A percentile compares a stretch with the other conserved stretches of the same genome.
These are phyloP conservation scores for Daldinia loculata DNA, from an alignment of 495 filamentous ascomycete species.

Conservation along the genomic window DNA sequence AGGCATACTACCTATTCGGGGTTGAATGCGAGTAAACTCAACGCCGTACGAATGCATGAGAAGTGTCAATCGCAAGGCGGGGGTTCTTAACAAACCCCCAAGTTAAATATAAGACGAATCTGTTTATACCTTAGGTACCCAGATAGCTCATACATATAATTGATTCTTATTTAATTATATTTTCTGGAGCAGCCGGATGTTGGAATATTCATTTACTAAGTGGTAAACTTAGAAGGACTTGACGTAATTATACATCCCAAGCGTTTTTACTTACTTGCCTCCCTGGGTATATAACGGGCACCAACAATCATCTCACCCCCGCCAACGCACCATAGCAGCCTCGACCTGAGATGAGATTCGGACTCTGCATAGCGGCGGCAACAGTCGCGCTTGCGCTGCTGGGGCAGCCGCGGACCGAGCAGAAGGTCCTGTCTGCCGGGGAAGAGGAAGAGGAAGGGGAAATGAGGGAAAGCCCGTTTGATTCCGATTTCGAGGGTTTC, in stretches of 20 bases:
- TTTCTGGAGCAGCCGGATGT: not conserved
- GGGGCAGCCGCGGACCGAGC: conserved; percentile 32
- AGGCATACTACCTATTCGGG: not conserved
- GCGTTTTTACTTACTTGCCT: too few relatives aligned
- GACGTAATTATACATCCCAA: too few relatives aligned
- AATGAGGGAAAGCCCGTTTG: conserved; percentile 48
- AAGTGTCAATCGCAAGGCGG: not conserved
- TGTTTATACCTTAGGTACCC: not conserved
- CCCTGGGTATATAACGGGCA: too few relatives aligned
- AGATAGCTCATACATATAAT: not conserved
- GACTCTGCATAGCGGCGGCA: not conserved
- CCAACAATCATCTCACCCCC: too few relatives aligned
- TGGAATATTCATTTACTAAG: not conserved
- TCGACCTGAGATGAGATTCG: not conserved
- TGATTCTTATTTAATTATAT: not conserved
- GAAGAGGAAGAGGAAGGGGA: conserved; percentile 26
- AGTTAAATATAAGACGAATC: not conserved
- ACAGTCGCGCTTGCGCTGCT: not conserved
- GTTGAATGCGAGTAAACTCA: not conserved
- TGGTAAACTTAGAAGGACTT: not conserved
- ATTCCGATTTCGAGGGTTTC: conserved; percentile 50
- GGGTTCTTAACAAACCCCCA: not conserved
- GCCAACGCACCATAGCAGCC: not conserved
- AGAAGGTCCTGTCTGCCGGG: conserved; percentile 31
- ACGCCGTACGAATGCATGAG: not conserved